These are phyloP conservation scores for Adenanthera pavonina DNA, from an alignment of 306 rosid species.

Conservation along the genomic window DNA sequence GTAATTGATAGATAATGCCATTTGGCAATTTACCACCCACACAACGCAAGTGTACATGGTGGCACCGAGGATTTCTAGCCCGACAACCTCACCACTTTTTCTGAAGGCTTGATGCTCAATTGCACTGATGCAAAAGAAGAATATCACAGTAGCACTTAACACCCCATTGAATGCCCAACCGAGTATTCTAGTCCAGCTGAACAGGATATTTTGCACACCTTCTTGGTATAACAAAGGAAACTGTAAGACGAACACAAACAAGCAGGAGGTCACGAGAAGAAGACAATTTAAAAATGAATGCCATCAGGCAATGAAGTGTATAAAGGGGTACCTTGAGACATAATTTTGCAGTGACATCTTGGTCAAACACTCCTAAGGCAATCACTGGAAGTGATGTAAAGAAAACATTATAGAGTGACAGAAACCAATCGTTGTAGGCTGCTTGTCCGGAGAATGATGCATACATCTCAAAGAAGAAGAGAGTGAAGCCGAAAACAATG, in stretches of 20 bases:
- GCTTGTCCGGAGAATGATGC: constrained; percentile 92
- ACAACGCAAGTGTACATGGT: constrained; percentile 89
- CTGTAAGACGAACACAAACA: constrained; percentile 53
- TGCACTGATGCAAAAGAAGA: constrained; percentile 71
- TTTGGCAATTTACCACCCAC: constrained; percentile 96
- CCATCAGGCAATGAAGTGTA: constrained; percentile 5
- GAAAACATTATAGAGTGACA: constrained; percentile 86
- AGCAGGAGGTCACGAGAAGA: constrained; percentile 34
- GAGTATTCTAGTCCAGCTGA: constrained; percentile 81
- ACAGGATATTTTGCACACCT: constrained; percentile 84
- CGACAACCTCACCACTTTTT: constrained; percentile 75
- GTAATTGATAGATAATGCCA: constrained; percentile 87
- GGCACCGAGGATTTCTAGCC: constrained; percentile 69
- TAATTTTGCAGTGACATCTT: constrained; percentile 78
- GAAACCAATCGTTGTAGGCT: constrained; percentile 88
- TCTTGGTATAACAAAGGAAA: constrained; percentile 94
- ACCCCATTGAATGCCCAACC: constrained; percentile 85
- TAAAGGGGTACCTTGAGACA: constrained; percentile 75
- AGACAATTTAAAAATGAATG: not conserved
- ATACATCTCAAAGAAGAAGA: constrained; percentile 80
- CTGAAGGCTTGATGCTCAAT: constrained; percentile 85
- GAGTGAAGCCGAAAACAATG: constrained; percentile 82
- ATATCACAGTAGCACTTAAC: constrained; percentile 61
- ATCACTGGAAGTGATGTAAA: constrained; percentile 98
- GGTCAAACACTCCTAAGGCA: constrained; percentile 95